Evolutionary conservation across 306 rosid genomes (phyloP).

Genomic region (Cicer yamashitae): DNA sequence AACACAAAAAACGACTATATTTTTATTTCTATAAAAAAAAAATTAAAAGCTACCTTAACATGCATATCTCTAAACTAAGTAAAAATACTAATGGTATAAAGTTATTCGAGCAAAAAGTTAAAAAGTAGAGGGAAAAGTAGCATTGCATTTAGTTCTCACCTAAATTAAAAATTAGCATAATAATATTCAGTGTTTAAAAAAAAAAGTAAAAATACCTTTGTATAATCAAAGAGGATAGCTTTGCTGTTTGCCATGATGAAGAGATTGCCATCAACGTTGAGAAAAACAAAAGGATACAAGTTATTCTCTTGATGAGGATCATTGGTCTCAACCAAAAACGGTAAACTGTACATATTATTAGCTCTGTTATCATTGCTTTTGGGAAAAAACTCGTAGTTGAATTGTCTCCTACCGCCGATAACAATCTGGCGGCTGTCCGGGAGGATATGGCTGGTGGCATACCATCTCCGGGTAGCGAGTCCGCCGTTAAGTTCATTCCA

Average conservation of each 20-base stretch:
- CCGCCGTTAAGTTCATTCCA: constrained; percentile 51
- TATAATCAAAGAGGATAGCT: constrained; percentile 59
- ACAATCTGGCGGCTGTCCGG: constrained; percentile 70
- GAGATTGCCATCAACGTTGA: constrained; percentile 63
- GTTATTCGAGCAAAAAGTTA: no score
- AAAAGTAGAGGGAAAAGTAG: no score
- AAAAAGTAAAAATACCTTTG: constrained; percentile 7
- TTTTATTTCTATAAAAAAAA: no score
- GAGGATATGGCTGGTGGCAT: constrained; percentile 61
- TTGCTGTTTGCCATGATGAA: constrained; percentile 69
- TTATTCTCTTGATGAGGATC: constrained; percentile 58
- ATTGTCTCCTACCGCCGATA: constrained; percentile 60
- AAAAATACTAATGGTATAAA: no score
- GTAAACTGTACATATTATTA: constrained; percentile 13
- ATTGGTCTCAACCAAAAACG: constrained; percentile 53
- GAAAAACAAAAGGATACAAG: constrained; percentile 72
- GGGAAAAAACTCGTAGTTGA: constrained; percentile 71
- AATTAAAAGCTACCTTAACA: no score
- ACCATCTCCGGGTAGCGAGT: constrained; percentile 57
- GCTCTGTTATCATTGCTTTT: neutral
- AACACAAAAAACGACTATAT: no score
- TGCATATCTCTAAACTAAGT: no score
- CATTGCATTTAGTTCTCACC: no score
- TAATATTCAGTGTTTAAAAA: no score
- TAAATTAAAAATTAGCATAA: no score